Percentiles rank a stretch among this genome's conserved stretches.
phyloP scores from a whole-genome alignment of 2,329 filamentous ascomycete genomes.

The Elsinoe arachidis region DNA sequence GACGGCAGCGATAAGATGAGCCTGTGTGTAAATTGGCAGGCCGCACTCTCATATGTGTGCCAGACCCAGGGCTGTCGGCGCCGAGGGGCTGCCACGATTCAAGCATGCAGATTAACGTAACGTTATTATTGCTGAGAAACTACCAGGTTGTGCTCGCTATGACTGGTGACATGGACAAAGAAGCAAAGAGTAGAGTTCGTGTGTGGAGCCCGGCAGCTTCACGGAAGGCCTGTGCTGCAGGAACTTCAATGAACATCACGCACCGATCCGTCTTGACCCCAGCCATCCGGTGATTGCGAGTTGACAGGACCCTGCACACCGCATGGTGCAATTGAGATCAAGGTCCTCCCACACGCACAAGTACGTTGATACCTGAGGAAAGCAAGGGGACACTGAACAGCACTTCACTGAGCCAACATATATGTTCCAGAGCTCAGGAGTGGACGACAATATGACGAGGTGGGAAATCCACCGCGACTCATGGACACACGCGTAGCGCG shows the following conservation, averaged over 20 bases:
- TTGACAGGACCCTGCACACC: neutral
- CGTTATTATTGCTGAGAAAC: neutral
- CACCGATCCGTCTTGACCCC: neutral
- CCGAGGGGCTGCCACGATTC: neutral
- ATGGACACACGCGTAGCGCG: neutral
- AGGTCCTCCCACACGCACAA: too few relatives aligned
- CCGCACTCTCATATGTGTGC: neutral
- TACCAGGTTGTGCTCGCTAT: too few relatives aligned
- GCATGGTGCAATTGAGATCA: too few relatives aligned
- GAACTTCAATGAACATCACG: slow-evolving; percentile 4
- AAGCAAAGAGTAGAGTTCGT: too few relatives aligned
- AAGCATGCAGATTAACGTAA: slow-evolving; percentile 1
- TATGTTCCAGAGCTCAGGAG: too few relatives aligned
- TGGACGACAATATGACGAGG: neutral
- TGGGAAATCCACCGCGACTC: neutral
- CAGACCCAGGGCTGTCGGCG: neutral
- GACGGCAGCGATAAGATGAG: neutral
- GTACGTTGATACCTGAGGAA: too few relatives aligned
- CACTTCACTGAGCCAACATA: neutral
- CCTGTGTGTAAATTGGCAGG: neutral
- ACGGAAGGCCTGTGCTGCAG: neutral
- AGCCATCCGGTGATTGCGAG: neutral
- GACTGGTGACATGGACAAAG: neutral
- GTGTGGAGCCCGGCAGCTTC: too few relatives aligned
- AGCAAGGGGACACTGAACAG: neutral